These are phyloP conservation scores for Solanum dulcamara DNA, from an alignment of 257 asterid genomes.

Conservation along the genomic window DNA sequence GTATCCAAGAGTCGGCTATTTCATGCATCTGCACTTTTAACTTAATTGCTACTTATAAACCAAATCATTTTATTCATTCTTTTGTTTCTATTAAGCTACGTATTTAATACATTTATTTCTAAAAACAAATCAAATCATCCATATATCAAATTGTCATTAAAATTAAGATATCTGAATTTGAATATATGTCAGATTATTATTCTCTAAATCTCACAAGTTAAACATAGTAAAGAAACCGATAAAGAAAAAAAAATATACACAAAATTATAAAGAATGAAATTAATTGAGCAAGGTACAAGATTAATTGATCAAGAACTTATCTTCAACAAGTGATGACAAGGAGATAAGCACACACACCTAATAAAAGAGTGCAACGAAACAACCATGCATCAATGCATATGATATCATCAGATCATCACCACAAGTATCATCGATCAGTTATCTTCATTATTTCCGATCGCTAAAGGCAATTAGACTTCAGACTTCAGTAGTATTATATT, in stretches of 20 bases:
- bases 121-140: background rate
- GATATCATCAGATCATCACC: background rate
- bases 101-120: background rate
- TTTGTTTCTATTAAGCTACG: background rate
- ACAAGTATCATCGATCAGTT: background rate
- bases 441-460: background rate
- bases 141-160: background rate
- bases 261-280: background rate
- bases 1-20: background rate
- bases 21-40: background rate
- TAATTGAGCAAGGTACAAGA: background rate
- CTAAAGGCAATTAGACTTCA: too few species aligned
- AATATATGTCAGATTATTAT: too few species aligned
- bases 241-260: background rate
- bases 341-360: background rate
- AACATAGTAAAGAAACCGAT: background rate
- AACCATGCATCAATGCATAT: background rate
- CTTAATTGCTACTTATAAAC: background rate
- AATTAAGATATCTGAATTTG: background rate
- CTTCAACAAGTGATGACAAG: slow-evolving; percentile 1
- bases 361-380: background rate
- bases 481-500: too few species aligned
- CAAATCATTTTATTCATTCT: background rate
- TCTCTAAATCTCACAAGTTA: background rate
- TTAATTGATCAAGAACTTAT: background rate